Evolutionary conservation across 2,329 filamentous ascomycete species (phyloP), one percentile per base, ranked within the genome.

Genomic region (Teratosphaeria destructans): DNA sequence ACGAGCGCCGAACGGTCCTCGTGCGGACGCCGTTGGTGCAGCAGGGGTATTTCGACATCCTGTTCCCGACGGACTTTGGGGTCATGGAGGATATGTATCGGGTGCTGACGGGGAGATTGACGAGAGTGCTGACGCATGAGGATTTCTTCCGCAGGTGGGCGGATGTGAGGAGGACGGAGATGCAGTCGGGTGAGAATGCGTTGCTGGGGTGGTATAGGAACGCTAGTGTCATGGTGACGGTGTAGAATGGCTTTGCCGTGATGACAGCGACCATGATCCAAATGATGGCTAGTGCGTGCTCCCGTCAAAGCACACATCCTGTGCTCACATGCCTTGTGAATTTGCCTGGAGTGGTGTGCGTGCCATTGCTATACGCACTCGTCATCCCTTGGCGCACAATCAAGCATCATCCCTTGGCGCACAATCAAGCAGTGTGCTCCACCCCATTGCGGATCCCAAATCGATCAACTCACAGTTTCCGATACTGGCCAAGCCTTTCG

Each of bases 1-100:
- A 91, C 74, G 82, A 90, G 75, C 81, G 94, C 66, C 83, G 85
- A 62, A 96, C 90, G 66, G 90, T 99, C 58, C 89, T 92, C 49
- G 94, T 99, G 14, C 82, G 85, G 4, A 99, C 94, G 4, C 91
- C 93, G 58, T 82, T 96, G 72, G 94, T 96, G 79, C 92, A 97
- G 73, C 95, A 99, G 77, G 95, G 94, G 54, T 97, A 96, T 76
- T 99, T 99, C 72, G 95, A 99, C 72, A 96, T 99, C 68, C 86
- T 99, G 71, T 99, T 99, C 77, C 94, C 94, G 0, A 99, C 94
- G 11, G 88, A 99, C 75, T 99, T 99, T 72, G 81, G 83, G 63
- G 87, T 95, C 65, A 87, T 94, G 75, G 91, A 97, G 75, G 86
- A 90, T 68, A 85, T 97, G 67, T 99, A 99, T 76, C 86, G 90